Conservation (phyloP, 2,329 filamentous ascomycete species). For the Neospermospora avenae region DNA sequence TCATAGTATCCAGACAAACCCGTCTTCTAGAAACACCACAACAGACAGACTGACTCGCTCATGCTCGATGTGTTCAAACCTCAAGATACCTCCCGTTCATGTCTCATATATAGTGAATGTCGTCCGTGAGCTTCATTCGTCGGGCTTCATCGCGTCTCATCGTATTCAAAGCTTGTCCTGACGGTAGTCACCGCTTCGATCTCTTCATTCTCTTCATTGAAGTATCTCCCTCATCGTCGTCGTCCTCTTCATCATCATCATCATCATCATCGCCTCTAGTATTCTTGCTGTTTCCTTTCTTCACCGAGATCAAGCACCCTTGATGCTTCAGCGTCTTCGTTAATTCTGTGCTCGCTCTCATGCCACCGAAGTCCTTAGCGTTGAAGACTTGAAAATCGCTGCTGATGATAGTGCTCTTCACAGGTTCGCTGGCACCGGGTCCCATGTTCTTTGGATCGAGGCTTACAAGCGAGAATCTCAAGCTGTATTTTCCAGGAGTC, state of each 20-base stretch:
- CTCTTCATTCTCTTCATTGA: slow-evolving; percentile 17
- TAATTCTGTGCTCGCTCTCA: slow-evolving; percentile 72
- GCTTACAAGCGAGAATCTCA: slow-evolving; percentile 71
- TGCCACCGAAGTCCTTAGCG: slow-evolving; percentile 82
- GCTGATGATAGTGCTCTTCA: slow-evolving; percentile 54
- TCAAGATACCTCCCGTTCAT: slow-evolving; percentile 1
- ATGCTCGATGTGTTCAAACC: background rate
- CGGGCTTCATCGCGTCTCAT: background rate
- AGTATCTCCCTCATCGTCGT: background rate
- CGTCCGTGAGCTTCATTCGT: background rate
- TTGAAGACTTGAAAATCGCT: slow-evolving; percentile 77
- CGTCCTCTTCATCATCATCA: slow-evolving; percentile 8
- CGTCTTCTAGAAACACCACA: background rate
- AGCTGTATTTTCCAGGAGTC: slow-evolving; percentile 70
- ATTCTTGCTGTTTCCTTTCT: slow-evolving; percentile 73
- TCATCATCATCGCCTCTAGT: slow-evolving; percentile 24
- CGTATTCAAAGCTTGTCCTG: background rate
- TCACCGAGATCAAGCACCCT: slow-evolving; percentile 80
- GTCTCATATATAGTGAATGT: background rate
- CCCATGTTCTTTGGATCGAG: slow-evolving; percentile 60
- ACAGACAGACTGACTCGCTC: background rate
- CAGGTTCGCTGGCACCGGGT: slow-evolving; percentile 50
- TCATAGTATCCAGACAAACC: slow-evolving; percentile 1
- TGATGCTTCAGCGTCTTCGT: slow-evolving; percentile 74
- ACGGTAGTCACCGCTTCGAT: slow-evolving; percentile 13